Percentiles rank a stretch among this genome's conserved stretches.
These are phyloP conservation scores for Phytopythium ostracodes DNA, from an alignment of 352 stramenopile species.

Conservation along the genomic window DNA sequence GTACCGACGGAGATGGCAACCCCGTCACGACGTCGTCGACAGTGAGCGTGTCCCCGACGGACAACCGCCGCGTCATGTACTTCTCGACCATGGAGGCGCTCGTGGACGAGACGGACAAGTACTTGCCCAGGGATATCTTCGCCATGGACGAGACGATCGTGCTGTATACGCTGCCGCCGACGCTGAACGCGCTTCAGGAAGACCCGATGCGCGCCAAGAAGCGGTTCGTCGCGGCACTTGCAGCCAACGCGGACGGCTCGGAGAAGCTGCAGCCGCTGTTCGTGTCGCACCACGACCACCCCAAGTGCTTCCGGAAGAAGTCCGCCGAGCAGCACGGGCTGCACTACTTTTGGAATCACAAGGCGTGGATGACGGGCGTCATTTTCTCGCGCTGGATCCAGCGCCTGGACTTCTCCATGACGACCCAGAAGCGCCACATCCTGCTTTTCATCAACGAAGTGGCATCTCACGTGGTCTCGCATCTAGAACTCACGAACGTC, in stretches of 20 bases:
- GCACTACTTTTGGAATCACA: slow-evolving; percentile 83
- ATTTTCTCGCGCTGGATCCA: slow-evolving; percentile 84
- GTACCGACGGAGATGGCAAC: not conserved
- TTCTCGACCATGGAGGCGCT: slow-evolving; percentile 64
- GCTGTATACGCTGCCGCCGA: slow-evolving; percentile 66
- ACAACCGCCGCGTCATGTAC: slow-evolving; percentile 40
- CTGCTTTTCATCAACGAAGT: slow-evolving; percentile 77
- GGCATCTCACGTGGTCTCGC: slow-evolving; percentile 67
- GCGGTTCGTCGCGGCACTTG: slow-evolving; percentile 59
- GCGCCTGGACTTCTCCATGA: slow-evolving; percentile 76
- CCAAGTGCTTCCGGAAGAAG: slow-evolving; percentile 76
- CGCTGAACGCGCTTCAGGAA: slow-evolving; percentile 37
- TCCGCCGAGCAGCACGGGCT: slow-evolving; percentile 72
- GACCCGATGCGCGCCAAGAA: slow-evolving; percentile 64
- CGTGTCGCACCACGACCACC: slow-evolving; percentile 73
- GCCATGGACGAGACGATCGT: slow-evolving; percentile 72
- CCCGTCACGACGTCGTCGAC: not conserved
- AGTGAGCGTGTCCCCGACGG: not conserved
- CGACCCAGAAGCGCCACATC: slow-evolving; percentile 69
- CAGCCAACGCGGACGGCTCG: slow-evolving; percentile 62
- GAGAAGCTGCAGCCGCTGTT: slow-evolving; percentile 80
- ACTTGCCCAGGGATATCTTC: slow-evolving; percentile 68
- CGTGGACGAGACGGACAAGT: slow-evolving; percentile 65
- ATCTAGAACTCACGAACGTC: slow-evolving; percentile 75
- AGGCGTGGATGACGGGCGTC: slow-evolving; percentile 80